Base-by-base conservation (phyloP, 1,139 yeast species). In the Candida frijolesensis region DNA sequence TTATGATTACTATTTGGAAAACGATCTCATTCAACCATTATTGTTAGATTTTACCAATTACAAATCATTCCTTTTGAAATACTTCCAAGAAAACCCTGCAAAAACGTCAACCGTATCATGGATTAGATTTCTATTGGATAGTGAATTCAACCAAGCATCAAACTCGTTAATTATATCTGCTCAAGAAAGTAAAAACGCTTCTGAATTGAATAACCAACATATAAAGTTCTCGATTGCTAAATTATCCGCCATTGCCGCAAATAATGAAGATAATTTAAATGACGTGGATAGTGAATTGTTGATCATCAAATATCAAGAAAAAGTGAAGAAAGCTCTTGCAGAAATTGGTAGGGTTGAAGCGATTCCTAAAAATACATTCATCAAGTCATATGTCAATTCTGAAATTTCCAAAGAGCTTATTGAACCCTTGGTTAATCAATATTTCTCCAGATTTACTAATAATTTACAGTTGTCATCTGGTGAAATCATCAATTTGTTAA, bases 221-320 rank as follows among this genome's bases (percentile, higher is more conserved):
- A 63, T 87, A 38, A 84, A 85, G 57, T 74, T 84, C 54, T 86
- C 91, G 45, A 71, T 90, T 50, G 92, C 96, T 4, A 90, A 89
- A 63, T 67, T 90, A 35, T 63, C 81, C 0, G 65, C 71, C 1
- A 59, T 74, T 35, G 79, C 80, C 1, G 61, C 69, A 3, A 45
- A 51, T 1, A 43, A 51, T 10, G 27, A 49, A 11, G 44, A 42
- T 11, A 44, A 46, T 25, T 44, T 51, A 10, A 37, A 50, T 15
- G 54, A 50, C 37, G 41, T 54, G 9, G 51, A 57, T 32, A 43
- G 42, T 32, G 56, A 57, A 43, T 49, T 55, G 37, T n/a, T 44
- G 32, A 49, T 50, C 34, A 44, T 54, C 6, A 49, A 49, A 33
- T 51, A 48, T 42, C 58, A 55, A 35, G 46, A 35, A n/a, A 22